Evolutionary conservation across 305 asterid species (phyloP).

Genomic region (Fraxinus sp.): DNA sequence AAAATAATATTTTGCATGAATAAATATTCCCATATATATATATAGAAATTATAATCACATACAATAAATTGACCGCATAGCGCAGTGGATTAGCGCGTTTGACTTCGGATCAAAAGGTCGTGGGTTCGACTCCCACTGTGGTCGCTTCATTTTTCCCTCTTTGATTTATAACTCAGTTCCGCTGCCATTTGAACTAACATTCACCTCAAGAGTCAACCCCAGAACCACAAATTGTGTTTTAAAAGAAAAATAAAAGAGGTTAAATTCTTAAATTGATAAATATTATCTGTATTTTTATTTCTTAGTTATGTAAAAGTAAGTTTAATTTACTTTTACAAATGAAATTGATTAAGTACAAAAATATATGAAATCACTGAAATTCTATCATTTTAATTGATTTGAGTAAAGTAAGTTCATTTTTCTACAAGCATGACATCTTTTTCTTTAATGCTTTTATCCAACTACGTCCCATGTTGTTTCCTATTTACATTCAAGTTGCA

Average conservation of each 20-base stretch:
- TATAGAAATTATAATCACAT: too few relatives aligned
- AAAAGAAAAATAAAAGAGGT: neutral
- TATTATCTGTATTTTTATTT: too few relatives aligned
- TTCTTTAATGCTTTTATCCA: neutral
- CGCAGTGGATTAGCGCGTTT: constrained; percentile 15
- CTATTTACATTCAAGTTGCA: neutral
- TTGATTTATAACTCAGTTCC: neutral
- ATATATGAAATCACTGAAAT: neutral
- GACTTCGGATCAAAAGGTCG: constrained; percentile 15
- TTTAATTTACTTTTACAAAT: neutral
- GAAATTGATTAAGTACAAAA: too few relatives aligned
- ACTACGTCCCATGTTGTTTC: neutral
- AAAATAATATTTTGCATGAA: too few relatives aligned
- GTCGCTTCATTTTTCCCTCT: neutral
- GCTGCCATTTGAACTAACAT: neutral
- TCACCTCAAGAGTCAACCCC: neutral
- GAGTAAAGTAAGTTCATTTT: too few relatives aligned
- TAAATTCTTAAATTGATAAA: too few relatives aligned
- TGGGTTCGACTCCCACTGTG: constrained; percentile 16
- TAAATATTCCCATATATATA: too few relatives aligned
- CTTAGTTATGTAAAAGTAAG: neutral
- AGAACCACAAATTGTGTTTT: neutral
- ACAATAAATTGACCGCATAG: constrained; percentile 2
- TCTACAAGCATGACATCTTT: neutral
- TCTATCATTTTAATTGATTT: neutral